phyloP scores from a whole-genome alignment of 768 basidiomycete species.

The Trametes elegans region DNA sequence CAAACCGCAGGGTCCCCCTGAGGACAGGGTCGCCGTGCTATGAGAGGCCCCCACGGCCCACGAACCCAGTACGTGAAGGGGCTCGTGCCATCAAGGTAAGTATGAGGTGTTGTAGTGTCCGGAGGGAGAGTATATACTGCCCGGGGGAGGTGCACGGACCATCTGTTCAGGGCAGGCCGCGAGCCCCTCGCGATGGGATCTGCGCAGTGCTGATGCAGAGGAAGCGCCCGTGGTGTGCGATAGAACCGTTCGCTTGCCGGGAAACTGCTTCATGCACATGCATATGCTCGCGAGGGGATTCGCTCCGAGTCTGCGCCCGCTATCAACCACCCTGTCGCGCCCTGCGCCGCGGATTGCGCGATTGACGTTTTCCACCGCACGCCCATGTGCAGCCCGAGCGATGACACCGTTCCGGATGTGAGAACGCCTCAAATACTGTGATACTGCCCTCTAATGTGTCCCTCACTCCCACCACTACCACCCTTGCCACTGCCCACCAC shows the following conservation, averaged over 20 bases:
- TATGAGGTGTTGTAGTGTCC: constrained; percentile 27
- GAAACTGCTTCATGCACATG: no score
- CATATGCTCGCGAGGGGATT: constrained; percentile 7
- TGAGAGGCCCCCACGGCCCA: constrained; percentile 39
- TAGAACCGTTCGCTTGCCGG: background rate
- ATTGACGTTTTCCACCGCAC: constrained; percentile 9
- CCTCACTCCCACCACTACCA: background rate
- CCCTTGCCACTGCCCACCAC: background rate
- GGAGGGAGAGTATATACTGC: constrained; percentile 20
- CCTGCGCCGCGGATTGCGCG: constrained; percentile 7
- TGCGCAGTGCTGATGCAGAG: background rate
- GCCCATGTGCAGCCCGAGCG: constrained; percentile 4
- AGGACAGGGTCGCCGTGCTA: constrained; percentile 58
- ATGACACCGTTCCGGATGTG: constrained; percentile 14
- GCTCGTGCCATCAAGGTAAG: constrained; percentile 36
- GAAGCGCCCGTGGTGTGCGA: background rate
- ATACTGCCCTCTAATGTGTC: background rate
- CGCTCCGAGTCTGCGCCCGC: constrained; percentile 2
- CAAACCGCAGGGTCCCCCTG: constrained; percentile 45
- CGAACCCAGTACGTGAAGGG: constrained; percentile 37
- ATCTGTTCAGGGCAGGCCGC: constrained; percentile 24
- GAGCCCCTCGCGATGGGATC: background rate
- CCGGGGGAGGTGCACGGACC: constrained; percentile 28
- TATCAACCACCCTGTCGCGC: background rate
- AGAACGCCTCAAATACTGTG: constrained; percentile 16